Evolutionary conservation across 306 rosid species (phyloP).

Genomic region (Rosa lucieae): DNA sequence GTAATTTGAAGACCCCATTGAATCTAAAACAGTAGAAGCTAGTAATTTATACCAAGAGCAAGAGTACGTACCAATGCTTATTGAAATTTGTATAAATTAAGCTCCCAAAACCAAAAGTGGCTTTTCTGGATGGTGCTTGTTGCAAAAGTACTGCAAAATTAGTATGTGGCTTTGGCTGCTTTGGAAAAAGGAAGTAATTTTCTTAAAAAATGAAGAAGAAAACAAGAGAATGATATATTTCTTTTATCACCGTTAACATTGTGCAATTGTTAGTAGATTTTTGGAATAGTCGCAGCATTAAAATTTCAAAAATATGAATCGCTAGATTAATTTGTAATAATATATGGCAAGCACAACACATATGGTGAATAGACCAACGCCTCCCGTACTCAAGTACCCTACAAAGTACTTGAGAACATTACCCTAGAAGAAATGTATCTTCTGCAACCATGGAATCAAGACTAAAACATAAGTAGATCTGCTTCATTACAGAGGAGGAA

Average conservation of each 20-base stretch:
- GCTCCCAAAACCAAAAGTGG: background rate
- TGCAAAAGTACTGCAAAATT: background rate
- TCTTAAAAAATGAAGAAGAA: background rate
- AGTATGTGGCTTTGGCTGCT: background rate
- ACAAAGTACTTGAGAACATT: background rate
- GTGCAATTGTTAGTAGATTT: background rate
- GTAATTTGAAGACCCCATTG: background rate
- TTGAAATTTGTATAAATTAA: background rate
- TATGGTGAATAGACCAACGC: too few relatives aligned
- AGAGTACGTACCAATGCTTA: background rate
- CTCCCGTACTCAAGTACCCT: background rate
- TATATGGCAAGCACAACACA: too few relatives aligned
- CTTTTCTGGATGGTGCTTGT: background rate
- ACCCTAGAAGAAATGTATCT: background rate
- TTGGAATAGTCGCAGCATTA: background rate
- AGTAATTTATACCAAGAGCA: background rate
- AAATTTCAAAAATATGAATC: too few relatives aligned
- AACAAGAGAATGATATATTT: background rate
- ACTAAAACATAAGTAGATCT: background rate
- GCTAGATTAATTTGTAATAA: too few relatives aligned
- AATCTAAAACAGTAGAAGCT: background rate
- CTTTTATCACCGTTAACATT: background rate
- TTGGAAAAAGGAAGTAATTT: constrained; percentile 2
- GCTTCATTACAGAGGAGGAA: background rate
- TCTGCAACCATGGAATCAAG: background rate